Percentiles rank a stretch among this genome's conserved stretches.
These are phyloP conservation scores for Rhizoclosmatium sp. DNA, from an alignment of 192 early-diverging fungal genomes.

Conservation along the genomic window DNA sequence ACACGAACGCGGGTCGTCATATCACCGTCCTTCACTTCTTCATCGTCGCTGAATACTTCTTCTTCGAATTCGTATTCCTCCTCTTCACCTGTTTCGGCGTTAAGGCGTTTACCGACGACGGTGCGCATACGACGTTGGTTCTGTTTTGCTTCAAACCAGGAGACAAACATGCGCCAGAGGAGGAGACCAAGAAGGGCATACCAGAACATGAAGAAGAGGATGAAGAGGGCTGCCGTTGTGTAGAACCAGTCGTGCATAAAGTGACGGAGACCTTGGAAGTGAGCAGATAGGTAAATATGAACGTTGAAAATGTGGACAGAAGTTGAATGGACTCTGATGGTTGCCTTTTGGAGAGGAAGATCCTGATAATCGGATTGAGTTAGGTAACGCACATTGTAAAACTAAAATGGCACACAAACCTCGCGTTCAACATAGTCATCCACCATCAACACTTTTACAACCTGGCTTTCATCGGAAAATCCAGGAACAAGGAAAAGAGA, in stretches of 20 bases:
- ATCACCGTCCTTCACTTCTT: conserved; percentile 16
- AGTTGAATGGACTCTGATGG: conserved; percentile 57
- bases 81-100: conserved; percentile 16
- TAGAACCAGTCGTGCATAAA: conserved; percentile 80
- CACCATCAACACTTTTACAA: conserved; percentile 56
- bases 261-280: conserved; percentile 75
- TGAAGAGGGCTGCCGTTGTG: conserved; percentile 66
- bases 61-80: conserved; percentile 25
- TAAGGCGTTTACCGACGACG: conserved; percentile 3
- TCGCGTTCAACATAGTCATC: conserved; percentile 60
- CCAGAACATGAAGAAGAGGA: conserved; percentile 61
- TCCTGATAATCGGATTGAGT: conserved; percentile 23
- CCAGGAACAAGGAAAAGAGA: conserved; percentile 61
- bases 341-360: conserved; percentile 57
- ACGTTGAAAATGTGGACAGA: conserved; percentile 63
- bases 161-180: conserved; percentile 47
- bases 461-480: conserved; percentile 50
- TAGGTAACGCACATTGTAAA: not conserved
- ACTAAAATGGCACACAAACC: conserved; percentile 17
- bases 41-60: conserved; percentile 22
- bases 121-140: conserved; percentile 6
- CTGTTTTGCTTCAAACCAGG: conserved; percentile 32
- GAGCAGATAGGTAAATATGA: conserved; percentile 55
- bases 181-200: conserved; percentile 48
- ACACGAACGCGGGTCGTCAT: conserved; percentile 17